Conservation (phyloP, 495 filamentous ascomycete genomes). For the Penicillium verhagenii region DNA sequence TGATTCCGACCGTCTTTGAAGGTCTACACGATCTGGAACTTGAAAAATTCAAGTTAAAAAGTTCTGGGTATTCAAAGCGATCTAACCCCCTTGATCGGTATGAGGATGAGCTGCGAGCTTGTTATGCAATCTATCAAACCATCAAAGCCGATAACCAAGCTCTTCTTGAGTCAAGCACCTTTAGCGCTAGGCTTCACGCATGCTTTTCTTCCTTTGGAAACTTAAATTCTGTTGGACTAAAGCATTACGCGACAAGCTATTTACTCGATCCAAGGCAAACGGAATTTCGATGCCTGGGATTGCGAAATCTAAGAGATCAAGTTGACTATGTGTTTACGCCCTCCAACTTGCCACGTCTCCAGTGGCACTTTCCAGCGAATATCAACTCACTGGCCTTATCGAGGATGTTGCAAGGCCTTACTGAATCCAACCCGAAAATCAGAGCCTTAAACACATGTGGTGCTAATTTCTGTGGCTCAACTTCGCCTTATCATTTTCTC, state of each 20-base stretch:
- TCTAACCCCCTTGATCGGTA: background rate
- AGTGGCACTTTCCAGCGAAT: background rate
- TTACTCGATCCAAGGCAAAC: background rate
- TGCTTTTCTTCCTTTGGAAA: background rate
- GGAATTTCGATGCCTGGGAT: background rate
- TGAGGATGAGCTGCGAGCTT: background rate
- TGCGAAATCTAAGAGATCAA: background rate
- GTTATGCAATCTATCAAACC: background rate
- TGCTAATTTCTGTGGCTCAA: constrained; percentile 1
- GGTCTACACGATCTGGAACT: background rate
- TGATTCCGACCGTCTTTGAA: background rate
- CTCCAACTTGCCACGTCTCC: background rate
- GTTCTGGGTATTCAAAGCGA: background rate
- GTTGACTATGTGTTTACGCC: background rate
- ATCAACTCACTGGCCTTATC: constrained; percentile 4
- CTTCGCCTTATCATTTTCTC: background rate
- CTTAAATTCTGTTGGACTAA: background rate
- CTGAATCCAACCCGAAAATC: background rate
- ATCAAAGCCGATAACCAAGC: background rate
- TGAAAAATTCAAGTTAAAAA: background rate
- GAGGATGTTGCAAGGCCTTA: background rate
- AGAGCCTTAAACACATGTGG: background rate
- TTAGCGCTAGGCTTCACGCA: background rate
- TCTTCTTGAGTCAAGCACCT: background rate
- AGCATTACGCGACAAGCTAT: background rate